These are phyloP conservation scores for Fusarium buharicum DNA, from an alignment of 2,329 filamentous ascomycete species.

Conservation along the genomic window DNA sequence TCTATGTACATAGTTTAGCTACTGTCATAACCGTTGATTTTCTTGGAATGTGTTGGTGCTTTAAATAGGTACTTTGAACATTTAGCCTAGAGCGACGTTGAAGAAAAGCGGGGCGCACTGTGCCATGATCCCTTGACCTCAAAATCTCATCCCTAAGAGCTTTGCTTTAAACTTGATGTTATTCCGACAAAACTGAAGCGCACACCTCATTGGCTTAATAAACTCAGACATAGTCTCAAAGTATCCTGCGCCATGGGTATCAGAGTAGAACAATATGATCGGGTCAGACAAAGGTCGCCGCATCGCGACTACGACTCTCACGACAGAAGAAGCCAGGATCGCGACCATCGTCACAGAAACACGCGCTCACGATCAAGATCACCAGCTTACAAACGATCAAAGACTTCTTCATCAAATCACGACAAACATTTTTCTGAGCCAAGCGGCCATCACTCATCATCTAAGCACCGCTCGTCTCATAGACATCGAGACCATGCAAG, in stretches of 20 bases:
- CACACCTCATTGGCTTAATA: background rate
- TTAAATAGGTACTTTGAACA: background rate
- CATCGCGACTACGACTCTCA: slow-evolving; percentile 36
- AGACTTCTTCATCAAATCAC: slow-evolving; percentile 22
- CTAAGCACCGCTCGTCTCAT: slow-evolving; percentile 43
- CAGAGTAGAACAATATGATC: slow-evolving; percentile 32
- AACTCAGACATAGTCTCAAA: background rate
- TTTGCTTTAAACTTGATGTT: slow-evolving; percentile 18
- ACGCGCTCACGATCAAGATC: slow-evolving; percentile 42
- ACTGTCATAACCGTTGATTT: background rate
- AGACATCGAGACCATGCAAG: slow-evolving; percentile 35
- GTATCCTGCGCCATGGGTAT: background rate
- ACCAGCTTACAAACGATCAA: slow-evolving; percentile 34
- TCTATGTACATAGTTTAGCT: background rate
- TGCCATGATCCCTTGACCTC: slow-evolving; percentile 30
- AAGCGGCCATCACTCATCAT: slow-evolving; percentile 27
- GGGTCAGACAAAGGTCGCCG: slow-evolving; percentile 36
- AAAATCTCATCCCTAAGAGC: slow-evolving; percentile 32
- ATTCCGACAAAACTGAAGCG: background rate
- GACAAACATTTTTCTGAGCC: slow-evolving; percentile 29
- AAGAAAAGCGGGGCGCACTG: slow-evolving; percentile 44
- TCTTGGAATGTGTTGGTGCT: background rate
- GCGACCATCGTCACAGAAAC: slow-evolving; percentile 20
- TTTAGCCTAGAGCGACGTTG: slow-evolving; percentile 2
- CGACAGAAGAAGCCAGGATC: slow-evolving; percentile 33